phyloP scores from a whole-genome alignment of 2,329 filamentous ascomycete species.

The Akanthomyces muscarius region DNA sequence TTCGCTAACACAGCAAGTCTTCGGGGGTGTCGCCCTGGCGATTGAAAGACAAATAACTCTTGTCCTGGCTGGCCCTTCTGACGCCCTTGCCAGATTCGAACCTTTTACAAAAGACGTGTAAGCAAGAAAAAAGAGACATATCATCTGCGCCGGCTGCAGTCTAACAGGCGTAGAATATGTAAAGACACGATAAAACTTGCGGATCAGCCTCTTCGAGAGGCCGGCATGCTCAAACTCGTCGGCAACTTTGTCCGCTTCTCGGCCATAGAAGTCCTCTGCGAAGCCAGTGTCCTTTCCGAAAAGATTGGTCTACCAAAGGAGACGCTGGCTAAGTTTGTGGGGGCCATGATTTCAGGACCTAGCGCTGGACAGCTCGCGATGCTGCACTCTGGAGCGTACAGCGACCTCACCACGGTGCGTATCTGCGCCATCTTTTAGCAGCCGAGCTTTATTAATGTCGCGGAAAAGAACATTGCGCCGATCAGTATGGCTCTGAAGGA shows the following conservation, averaged over 20 bases:
- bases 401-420: slow-evolving; percentile 2
- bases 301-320: not conserved
- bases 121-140: not conserved
- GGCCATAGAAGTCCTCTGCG: slow-evolving; percentile 3
- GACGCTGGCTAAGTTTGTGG: slow-evolving; percentile 1
- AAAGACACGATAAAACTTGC: not conserved
- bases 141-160: too few relatives aligned
- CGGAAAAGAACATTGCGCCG: not conserved
- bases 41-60: slow-evolving; percentile 6
- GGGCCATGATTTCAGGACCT: not conserved
- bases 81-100: not conserved
- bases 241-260: slow-evolving; percentile 10
- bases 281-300: slow-evolving; percentile 3
- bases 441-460: not conserved
- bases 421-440: not conserved
- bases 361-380: not conserved
- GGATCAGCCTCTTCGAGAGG: slow-evolving; percentile 2
- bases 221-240: slow-evolving; percentile 9
- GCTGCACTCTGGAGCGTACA: slow-evolving; percentile 6
- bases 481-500: slow-evolving; percentile 13
- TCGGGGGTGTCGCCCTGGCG: slow-evolving; percentile 8
- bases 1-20: not conserved
- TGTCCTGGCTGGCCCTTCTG: slow-evolving; percentile 2
- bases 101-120: slow-evolving; percentile 7
- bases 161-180: not conserved